phyloP scores from a whole-genome alignment of 768 basidiomycete genomes.

The Termitomyces eurrhizus region DNA sequence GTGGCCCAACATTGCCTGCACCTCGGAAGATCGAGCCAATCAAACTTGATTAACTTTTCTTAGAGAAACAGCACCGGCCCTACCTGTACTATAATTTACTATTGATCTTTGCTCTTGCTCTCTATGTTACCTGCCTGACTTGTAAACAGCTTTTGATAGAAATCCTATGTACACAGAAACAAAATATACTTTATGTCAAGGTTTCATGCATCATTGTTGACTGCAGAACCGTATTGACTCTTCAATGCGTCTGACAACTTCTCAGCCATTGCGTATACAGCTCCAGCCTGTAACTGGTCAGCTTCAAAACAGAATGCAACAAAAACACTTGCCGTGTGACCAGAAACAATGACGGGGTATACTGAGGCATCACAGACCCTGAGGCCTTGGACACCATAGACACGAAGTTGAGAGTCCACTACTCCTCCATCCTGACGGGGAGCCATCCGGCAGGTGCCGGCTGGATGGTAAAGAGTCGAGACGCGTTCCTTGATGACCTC shows the following conservation, averaged over 20 bases:
- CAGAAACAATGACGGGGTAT: slow-evolving; percentile 43
- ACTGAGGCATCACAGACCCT: slow-evolving; percentile 47
- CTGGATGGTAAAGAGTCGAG: slow-evolving; percentile 47
- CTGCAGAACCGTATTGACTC: slow-evolving; percentile 15
- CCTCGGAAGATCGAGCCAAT: slow-evolving; percentile 42
- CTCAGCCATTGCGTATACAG: slow-evolving; percentile 28
- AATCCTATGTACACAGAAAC: not conserved
- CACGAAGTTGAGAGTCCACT: slow-evolving; percentile 32
- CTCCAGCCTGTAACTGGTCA: slow-evolving; percentile 22
- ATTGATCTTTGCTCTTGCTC: slow-evolving; percentile 1
- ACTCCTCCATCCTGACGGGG: slow-evolving; percentile 36
- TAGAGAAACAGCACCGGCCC: not conserved
- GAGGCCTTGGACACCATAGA: slow-evolving; percentile 38
- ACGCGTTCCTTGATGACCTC: slow-evolving; percentile 37
- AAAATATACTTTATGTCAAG: not conserved
- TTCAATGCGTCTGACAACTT: slow-evolving; percentile 30
- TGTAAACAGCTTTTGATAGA: not conserved
- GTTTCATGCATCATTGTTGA: not conserved
- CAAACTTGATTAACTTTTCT: slow-evolving; percentile 28
- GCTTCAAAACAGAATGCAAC: not conserved
- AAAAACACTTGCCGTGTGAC: slow-evolving; percentile 36
- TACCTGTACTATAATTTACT: slow-evolving; percentile 7
- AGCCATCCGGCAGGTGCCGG: slow-evolving; percentile 44
- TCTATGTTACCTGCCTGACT: not conserved
- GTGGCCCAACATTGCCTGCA: slow-evolving; percentile 35